A percentile compares a stretch with the other conserved stretches of the same genome.
These are phyloP conservation scores for Suhomyces coccinellae DNA, from an alignment of 1,139 yeast species.

Conservation along the genomic window DNA sequence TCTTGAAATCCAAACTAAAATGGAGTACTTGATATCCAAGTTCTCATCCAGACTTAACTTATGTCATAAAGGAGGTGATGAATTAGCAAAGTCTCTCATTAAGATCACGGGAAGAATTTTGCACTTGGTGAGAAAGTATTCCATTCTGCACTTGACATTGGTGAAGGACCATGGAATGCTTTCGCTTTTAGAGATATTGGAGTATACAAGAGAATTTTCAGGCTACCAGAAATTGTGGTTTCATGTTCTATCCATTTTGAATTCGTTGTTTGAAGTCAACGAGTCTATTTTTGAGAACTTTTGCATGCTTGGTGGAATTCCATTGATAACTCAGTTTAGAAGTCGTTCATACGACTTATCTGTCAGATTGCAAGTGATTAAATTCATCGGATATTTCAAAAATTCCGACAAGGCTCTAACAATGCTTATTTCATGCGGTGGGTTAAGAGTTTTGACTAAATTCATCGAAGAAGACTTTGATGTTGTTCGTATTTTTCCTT, in stretches of 20 bases:
- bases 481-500: conserved; percentile 44
- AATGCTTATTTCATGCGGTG: conserved; percentile 59
- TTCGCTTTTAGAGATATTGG: conserved; percentile 50
- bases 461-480: conserved; percentile 58
- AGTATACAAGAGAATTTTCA: conserved; percentile 31
- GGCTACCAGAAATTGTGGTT: conserved; percentile 39
- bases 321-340: conserved; percentile 48
- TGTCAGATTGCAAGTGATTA: conserved; percentile 47
- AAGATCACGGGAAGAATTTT: conserved; percentile 44
- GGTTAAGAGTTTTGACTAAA: conserved; percentile 49
- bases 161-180: conserved; percentile 52
- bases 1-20: conserved; percentile 43
- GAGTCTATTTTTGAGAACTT: conserved; percentile 48
- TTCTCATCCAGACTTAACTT: conserved; percentile 36
- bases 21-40: conserved; percentile 41
- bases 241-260: conserved; percentile 43
- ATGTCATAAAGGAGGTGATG: conserved; percentile 34
- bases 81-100: conserved; percentile 30
- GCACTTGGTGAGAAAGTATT: conserved; percentile 44
- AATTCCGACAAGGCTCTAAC: conserved; percentile 43
- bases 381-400: conserved; percentile 41
- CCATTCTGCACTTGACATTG: conserved; percentile 42
- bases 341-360: conserved; percentile 34
- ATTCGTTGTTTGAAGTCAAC: conserved; percentile 38
- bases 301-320: conserved; percentile 59